phyloP scores from a whole-genome alignment of 176 grass and related monocot genomes.

The Metroxylon sagu region DNA sequence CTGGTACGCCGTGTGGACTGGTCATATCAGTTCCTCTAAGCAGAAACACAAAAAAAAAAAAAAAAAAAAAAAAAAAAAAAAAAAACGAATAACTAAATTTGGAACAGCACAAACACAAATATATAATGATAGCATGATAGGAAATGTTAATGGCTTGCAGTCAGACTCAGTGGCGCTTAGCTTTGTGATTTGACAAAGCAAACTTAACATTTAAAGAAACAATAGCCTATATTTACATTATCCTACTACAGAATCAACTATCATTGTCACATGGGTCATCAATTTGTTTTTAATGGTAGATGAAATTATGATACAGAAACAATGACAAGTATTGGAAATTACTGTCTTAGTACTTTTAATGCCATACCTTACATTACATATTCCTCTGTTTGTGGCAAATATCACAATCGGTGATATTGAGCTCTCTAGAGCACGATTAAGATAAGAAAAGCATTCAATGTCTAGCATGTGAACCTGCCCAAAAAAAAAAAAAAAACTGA shows the following conservation, averaged over 20 bases:
- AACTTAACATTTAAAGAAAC: no score
- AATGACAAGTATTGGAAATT: no score
- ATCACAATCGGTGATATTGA: conserved; percentile 84
- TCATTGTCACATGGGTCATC: no score
- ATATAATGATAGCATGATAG: neutral
- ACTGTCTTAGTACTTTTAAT: no score
- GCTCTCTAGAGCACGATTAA: conserved; percentile 91
- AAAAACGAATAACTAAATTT: conserved; percentile 14
- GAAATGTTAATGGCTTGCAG: no score
- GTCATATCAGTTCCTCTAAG: conserved; percentile 93
- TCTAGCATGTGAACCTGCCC: conserved; percentile 90
- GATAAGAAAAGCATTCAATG: conserved; percentile 94
- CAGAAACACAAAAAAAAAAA: conserved; percentile 20
- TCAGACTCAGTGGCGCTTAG: no score
- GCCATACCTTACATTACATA: conserved; percentile 82
- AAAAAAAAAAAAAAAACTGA: conserved; percentile 2
- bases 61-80: conserved; percentile 15
- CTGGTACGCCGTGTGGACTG: conserved; percentile 88
- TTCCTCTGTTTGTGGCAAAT: conserved; percentile 86
- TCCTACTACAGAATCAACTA: no score
- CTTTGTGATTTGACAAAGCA: no score
- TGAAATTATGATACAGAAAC: no score
- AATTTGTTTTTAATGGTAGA: no score
- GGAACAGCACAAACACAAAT: neutral
- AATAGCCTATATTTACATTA: no score